Percentiles rank a stretch among this genome's conserved stretches.
Conservation (phyloP, 331 rosid species). For the Malus hybrid region DNA sequence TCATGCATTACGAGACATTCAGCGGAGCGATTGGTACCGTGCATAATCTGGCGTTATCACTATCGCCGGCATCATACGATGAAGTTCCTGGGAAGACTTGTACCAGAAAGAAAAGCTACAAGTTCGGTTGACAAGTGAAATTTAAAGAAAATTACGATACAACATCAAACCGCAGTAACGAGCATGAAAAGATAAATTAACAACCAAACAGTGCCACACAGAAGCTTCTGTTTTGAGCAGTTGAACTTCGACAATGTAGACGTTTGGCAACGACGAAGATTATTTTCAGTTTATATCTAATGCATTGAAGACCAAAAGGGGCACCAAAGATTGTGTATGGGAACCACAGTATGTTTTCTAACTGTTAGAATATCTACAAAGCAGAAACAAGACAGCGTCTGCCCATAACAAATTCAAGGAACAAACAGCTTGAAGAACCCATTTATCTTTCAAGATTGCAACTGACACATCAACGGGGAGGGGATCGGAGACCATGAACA, state of each 20-base stretch:
- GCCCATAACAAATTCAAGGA: slow-evolving; percentile 31
- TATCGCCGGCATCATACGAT: neutral
- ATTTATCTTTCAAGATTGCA: slow-evolving; percentile 20
- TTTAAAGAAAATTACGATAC: neutral
- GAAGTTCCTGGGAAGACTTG: neutral
- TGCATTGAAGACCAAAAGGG: slow-evolving; percentile 28
- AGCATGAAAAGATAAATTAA: too few species aligned
- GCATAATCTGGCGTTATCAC: neutral
- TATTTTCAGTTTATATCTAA: neutral
- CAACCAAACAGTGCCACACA: neutral
- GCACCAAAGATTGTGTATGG: slow-evolving; percentile 26
- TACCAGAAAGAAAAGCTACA: neutral
- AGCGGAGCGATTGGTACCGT: neutral
- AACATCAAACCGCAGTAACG: neutral
- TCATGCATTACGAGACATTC: neutral
- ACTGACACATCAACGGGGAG: slow-evolving; percentile 22
- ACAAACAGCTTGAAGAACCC: slow-evolving; percentile 24
- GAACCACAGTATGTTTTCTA: slow-evolving; percentile 30
- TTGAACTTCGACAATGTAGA: slow-evolving; percentile 13
- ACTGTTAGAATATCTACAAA: slow-evolving; percentile 41
- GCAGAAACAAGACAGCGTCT: slow-evolving; percentile 26
- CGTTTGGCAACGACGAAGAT: slow-evolving; percentile 9
- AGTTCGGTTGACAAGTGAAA: neutral
- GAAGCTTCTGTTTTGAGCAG: slow-evolving; percentile 8
- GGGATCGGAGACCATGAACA: slow-evolving; percentile 41